Base-by-base conservation (phyloP, 352 stramenopile genomes). In the Pythium insidiosum region DNA sequence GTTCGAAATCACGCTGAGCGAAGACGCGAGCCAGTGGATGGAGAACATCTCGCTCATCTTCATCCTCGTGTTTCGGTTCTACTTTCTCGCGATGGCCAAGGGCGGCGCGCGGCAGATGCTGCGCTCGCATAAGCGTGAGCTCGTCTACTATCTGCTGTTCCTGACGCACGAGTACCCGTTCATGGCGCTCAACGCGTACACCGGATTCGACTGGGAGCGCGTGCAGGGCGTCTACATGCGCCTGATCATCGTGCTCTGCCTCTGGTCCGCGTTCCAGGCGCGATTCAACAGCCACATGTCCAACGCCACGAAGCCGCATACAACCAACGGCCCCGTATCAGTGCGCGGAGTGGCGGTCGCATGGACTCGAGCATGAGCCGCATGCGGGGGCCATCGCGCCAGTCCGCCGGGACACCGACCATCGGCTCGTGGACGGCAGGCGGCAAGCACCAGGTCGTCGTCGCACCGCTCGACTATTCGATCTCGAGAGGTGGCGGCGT, bases 41-140 rank as follows among this genome's bases (percentile, higher is more conserved):
- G 36, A 47, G 13, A 23, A 22, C 28, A 20, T 51, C n/a, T 44
- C 36, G 21, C 37, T 58, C 3, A 5, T 42, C 22, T 58, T 58
- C 30, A 47, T 58, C 50, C 26, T 58, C 16, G 21, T 36, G 6
- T 58, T 58, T 28, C 50, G 50, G 16, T 52, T 58, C 36, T 47
- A 45, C 42, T 58, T 48, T 26, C 22, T 57, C 2, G 21, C 35
- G 7, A 50, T 51, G 41, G 41, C 35, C 34, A 50, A 51, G 21
- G 50, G 42, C 3, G n/a, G n/a, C n/a, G 20, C 37, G 0, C 24
- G 33, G 15, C 22, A 22, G 4, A 29, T 57, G 15, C 38, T 12
- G 29, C 15, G 29, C 12, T 36, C 42, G 2, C 41, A 47, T 13
- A 40, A 36, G 35, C 10, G 5, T 3, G 50, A 57, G 29, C 45